phyloP scores from a whole-genome alignment of 2,329 filamentous ascomycete species.

The Microsporum audouinii region DNA sequence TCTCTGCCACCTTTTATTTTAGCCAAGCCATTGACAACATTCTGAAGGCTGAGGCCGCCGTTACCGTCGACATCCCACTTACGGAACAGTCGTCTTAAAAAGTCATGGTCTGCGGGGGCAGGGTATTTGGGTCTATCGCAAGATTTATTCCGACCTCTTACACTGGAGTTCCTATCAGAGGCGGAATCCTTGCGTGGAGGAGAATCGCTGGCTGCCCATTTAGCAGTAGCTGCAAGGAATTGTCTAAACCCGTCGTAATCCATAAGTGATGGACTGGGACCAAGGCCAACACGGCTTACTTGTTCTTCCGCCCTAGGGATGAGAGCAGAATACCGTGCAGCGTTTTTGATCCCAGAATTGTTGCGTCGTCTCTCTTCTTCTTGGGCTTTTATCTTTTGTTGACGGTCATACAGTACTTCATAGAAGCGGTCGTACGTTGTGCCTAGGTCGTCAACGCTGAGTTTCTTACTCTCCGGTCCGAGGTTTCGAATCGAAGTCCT shows the following conservation, averaged over 20 bases:
- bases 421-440: slow-evolving; percentile 93
- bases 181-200: slow-evolving; percentile 46
- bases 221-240: slow-evolving; percentile 77
- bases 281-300: slow-evolving; percentile 75
- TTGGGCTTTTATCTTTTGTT: slow-evolving; percentile 67
- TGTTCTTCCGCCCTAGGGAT: slow-evolving; percentile 51
- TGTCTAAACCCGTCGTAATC: slow-evolving; percentile 94
- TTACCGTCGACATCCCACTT: slow-evolving; percentile 75
- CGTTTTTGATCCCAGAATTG: slow-evolving; percentile 39
- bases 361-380: slow-evolving; percentile 58
- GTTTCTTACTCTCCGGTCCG: slow-evolving; percentile 85
- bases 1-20: slow-evolving; percentile 86
- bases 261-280: slow-evolving; percentile 85
- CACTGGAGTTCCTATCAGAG: slow-evolving; percentile 44
- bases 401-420: slow-evolving; percentile 76
- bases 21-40: slow-evolving; percentile 82
- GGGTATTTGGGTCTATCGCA: slow-evolving; percentile 45
- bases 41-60: slow-evolving; percentile 71
- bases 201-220: slow-evolving; percentile 86
- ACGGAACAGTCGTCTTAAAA: slow-evolving; percentile 74
- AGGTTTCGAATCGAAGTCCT: slow-evolving; percentile 91
- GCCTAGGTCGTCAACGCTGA: slow-evolving; percentile 74
- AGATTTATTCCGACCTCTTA: slow-evolving; percentile 40
- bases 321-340: slow-evolving; percentile 30
- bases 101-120: slow-evolving; percentile 84